Evolutionary conservation across 495 filamentous ascomycete species (phyloP).

Genomic region (Penicillium malachiteum): DNA sequence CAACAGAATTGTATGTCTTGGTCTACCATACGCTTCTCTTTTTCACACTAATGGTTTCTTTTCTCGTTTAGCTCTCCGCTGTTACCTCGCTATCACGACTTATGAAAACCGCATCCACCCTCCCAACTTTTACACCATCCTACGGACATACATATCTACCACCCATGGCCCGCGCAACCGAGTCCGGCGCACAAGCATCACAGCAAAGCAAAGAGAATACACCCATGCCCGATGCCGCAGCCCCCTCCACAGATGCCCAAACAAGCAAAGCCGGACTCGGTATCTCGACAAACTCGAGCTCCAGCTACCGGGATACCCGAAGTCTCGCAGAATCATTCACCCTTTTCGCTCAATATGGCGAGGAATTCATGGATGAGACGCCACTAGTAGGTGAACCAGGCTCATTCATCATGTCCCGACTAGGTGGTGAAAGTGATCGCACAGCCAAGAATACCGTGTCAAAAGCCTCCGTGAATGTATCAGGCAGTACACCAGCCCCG

Average conservation of each 20-base stretch:
- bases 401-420: slow-evolving; percentile 70
- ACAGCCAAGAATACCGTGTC: slow-evolving; percentile 13
- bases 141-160: slow-evolving; percentile 73
- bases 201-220: slow-evolving; percentile 59
- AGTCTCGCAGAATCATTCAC: slow-evolving; percentile 67
- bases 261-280: slow-evolving; percentile 38
- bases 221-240: slow-evolving; percentile 54
- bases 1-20: slow-evolving; percentile 65
- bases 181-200: slow-evolving; percentile 30
- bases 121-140: slow-evolving; percentile 71
- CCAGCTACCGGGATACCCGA: slow-evolving; percentile 46
- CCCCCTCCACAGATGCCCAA: slow-evolving; percentile 21
- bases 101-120: slow-evolving; percentile 57
- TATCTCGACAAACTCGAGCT: slow-evolving; percentile 23
- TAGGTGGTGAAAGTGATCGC: slow-evolving; percentile 28
- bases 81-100: slow-evolving; percentile 67
- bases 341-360: slow-evolving; percentile 61
- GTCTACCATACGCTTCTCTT: too few relatives aligned
- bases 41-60: slow-evolving; percentile 48
- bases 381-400: slow-evolving; percentile 84
- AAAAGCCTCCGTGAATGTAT: slow-evolving; percentile 12
- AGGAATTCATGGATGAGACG: slow-evolving; percentile 91
- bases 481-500: slow-evolving; percentile 11
- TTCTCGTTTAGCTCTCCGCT: slow-evolving; percentile 52
- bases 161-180: slow-evolving; percentile 39